Evolutionary conservation across 371 early-diverging fungal genomes (phyloP).

Genomic region (Mortierella sp.): DNA sequence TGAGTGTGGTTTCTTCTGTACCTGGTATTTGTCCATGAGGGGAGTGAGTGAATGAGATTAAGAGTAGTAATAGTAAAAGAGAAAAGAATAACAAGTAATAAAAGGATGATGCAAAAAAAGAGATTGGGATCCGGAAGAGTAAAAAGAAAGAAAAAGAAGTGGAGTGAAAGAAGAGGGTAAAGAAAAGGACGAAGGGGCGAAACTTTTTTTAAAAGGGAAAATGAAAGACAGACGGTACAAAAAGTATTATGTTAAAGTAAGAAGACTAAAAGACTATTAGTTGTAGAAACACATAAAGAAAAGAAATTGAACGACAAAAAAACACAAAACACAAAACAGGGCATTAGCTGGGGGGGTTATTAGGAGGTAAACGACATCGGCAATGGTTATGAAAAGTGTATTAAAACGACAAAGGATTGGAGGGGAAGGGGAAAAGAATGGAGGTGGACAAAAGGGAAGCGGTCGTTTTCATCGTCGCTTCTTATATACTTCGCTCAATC

Average conservation of each 20-base stretch:
- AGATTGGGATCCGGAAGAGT: not conserved
- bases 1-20: slow-evolving; percentile 50
- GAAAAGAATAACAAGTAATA: slow-evolving; percentile 9
- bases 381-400: too few relatives aligned
- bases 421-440: too few relatives aligned
- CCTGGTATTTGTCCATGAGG: slow-evolving; percentile 87
- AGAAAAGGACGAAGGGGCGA: not conserved
- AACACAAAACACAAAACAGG: not conserved
- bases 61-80: not conserved
- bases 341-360: too few relatives aligned
- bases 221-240: not conserved
- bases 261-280: not conserved
- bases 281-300: too few relatives aligned
- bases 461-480: too few relatives aligned
- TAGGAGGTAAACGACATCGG: too few relatives aligned
- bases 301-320: not conserved
- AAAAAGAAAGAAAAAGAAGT: not conserved
- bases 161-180: slow-evolving; percentile 1
- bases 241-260: not conserved
- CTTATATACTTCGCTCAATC: too few relatives aligned
- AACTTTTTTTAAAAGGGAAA: not conserved
- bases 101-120: not conserved
- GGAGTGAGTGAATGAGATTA: not conserved
- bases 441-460: too few relatives aligned
- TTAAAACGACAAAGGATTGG: too few relatives aligned